A percentile compares a stretch with the other conserved stretches of the same genome.
Conservation (phyloP, 164 flowering plant genomes). For the Nelumbo lutea region DNA sequence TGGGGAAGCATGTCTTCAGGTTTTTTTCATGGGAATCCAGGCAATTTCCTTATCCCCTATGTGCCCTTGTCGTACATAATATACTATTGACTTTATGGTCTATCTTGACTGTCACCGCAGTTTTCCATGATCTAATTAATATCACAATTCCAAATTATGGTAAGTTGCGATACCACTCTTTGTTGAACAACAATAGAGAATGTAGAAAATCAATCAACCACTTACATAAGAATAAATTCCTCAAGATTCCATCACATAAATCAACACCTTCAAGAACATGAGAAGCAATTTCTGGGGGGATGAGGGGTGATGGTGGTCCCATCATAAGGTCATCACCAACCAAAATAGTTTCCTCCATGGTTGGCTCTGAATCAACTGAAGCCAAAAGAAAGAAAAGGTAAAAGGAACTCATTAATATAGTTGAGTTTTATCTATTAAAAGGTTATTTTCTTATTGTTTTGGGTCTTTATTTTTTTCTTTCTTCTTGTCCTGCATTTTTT, state of each 20-base stretch:
- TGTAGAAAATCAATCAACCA: not conserved
- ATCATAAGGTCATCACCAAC: constrained; percentile 95
- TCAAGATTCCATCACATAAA: constrained; percentile 77
- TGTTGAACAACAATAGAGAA: no score
- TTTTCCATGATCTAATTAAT: not conserved
- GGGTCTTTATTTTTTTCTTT: no score
- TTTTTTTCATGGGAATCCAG: not conserved
- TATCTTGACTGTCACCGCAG: not conserved
- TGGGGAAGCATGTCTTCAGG: not conserved
- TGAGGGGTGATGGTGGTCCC: constrained; percentile 96
- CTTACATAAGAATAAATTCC: constrained; percentile 84
- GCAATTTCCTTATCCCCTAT: not conserved
- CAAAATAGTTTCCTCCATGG: constrained; percentile 89
- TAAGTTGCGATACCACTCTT: not conserved
- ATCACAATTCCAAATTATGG: not conserved
- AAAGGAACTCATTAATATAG: not conserved
- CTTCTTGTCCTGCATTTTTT: no score
- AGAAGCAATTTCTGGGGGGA: constrained; percentile 91
- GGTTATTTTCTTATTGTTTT: not conserved
- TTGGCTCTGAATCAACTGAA: constrained; percentile 82
- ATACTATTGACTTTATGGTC: not conserved
- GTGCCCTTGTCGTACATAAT: not conserved
- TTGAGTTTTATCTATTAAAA: not conserved
- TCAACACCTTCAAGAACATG: constrained; percentile 93
- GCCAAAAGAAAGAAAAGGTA: constrained; percentile 7